Percentiles rank a stretch among this genome's conserved stretches.
Evolutionary conservation across 371 early-diverging fungal genomes (phyloP).

Genomic region (Mucor plumbeus): DNA sequence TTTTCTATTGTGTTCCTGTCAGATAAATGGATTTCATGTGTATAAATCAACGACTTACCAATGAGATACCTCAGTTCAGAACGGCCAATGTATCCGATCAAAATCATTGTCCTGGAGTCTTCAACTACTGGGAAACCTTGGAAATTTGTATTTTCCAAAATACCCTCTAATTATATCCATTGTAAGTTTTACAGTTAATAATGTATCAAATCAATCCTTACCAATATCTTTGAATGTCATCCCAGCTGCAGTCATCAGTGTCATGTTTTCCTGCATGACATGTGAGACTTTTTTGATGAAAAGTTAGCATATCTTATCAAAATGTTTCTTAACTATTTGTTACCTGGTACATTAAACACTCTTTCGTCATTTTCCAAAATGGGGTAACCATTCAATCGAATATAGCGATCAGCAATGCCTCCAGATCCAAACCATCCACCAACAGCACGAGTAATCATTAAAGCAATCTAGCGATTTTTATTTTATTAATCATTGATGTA

Average conservation of each 20-base stretch:
- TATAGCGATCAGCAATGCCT: constrained; percentile 88
- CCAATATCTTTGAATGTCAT: constrained; percentile 49
- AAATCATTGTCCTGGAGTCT: constrained; percentile 58
- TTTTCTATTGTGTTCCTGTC: constrained; percentile 37
- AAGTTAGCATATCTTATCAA: not conserved
- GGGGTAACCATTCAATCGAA: constrained; percentile 85
- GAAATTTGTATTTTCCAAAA: constrained; percentile 58
- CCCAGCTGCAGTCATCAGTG: constrained; percentile 62
- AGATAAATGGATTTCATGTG: not conserved
- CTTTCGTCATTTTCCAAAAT: constrained; percentile 86
- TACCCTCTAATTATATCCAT: constrained; percentile 31
- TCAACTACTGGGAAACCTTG: constrained; percentile 91
- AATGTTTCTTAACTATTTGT: not conserved
- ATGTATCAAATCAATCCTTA: constrained; percentile 10
- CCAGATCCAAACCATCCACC: constrained; percentile 85
- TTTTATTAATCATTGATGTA: not conserved
- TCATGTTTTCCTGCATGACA: constrained; percentile 67
- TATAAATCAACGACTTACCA: constrained; percentile 28
- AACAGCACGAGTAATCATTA: constrained; percentile 89
- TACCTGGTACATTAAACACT: constrained; percentile 62
- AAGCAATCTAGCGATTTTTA: constrained; percentile 59
- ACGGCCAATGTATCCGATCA: constrained; percentile 86
- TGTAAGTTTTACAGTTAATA: not conserved
- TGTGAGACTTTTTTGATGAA: constrained; percentile 52
- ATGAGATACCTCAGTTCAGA: constrained; percentile 77